phyloP scores from a whole-genome alignment of 1,139 yeast genomes.

The Hemisphaericaspora xylofermentans region DNA sequence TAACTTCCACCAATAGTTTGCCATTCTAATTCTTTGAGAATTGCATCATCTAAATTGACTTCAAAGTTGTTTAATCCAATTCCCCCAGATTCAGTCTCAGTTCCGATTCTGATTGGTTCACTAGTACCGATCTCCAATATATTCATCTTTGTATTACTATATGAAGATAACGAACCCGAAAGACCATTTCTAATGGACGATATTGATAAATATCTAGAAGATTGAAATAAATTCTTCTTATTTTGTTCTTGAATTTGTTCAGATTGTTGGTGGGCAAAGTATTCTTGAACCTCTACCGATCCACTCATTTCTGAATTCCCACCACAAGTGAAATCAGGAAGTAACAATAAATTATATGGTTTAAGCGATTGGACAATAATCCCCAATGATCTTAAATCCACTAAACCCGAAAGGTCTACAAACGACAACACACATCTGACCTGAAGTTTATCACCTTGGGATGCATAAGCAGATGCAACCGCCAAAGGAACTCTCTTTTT shows the following conservation, averaged over 20 bases:
- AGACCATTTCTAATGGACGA: slow-evolving; percentile 35
- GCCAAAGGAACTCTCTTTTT: slow-evolving; percentile 37
- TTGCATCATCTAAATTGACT: slow-evolving; percentile 65
- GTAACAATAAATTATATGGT: slow-evolving; percentile 69
- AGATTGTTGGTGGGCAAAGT: slow-evolving; percentile 35
- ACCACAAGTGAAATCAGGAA: slow-evolving; percentile 44
- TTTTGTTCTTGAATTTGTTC: slow-evolving; percentile 25
- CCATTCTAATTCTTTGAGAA: slow-evolving; percentile 73
- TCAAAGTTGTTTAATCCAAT: slow-evolving; percentile 62
- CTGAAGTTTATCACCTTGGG: slow-evolving; percentile 35
- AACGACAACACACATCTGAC: slow-evolving; percentile 72
- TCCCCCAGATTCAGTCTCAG: slow-evolving; percentile 31
- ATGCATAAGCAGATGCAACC: slow-evolving; percentile 19
- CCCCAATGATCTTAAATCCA: slow-evolving; percentile 78
- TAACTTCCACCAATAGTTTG: slow-evolving; percentile 80
- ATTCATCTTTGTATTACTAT: slow-evolving; percentile 26
- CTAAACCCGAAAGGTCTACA: slow-evolving; percentile 82
- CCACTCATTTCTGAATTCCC: slow-evolving; percentile 28
- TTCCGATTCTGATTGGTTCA: slow-evolving; percentile 52
- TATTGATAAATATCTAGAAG: slow-evolving; percentile 35
- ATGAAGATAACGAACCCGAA: slow-evolving; percentile 20
- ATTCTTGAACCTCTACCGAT: slow-evolving; percentile 24
- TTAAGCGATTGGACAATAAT: slow-evolving; percentile 78
- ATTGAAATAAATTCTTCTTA: slow-evolving; percentile 23
- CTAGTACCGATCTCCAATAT: slow-evolving; percentile 38